phyloP scores from a whole-genome alignment of 2,329 filamentous ascomycete genomes.

The Hypocreales sp. region DNA sequence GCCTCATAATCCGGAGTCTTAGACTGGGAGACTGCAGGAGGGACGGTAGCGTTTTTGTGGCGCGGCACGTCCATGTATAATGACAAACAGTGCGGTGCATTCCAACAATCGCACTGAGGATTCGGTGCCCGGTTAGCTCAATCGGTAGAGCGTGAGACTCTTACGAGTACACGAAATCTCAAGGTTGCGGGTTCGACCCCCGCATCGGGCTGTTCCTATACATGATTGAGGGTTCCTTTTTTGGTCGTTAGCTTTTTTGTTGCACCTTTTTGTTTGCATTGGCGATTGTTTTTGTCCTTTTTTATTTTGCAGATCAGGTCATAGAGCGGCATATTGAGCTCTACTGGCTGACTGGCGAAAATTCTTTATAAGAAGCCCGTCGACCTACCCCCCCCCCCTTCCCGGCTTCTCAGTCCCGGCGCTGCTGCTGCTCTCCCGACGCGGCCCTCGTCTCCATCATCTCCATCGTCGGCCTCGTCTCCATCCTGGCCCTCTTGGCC shows the following conservation, averaged over 20 bases:
- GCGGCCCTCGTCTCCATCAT: too few relatives aligned
- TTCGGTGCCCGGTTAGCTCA: conserved; percentile 22
- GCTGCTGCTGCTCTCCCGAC: background rate
- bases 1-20: too few relatives aligned
- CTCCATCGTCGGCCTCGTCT: too few relatives aligned
- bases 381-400: too few relatives aligned
- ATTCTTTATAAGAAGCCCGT: background rate
- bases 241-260: conserved; percentile 1
- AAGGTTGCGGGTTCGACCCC: conserved; percentile 39
- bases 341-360: background rate
- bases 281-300: background rate
- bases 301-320: background rate
- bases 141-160: conserved; percentile 56
- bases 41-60: too few relatives aligned
- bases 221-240: too few relatives aligned
- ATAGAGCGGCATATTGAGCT: too few relatives aligned
- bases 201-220: conserved; percentile 24
- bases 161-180: conserved; percentile 24
- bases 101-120: conserved; percentile 2
- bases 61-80: too few relatives aligned
- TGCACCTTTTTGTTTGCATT: background rate
- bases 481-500: conserved; percentile 14
- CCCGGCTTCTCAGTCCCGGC: background rate
- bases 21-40: too few relatives aligned
- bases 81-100: too few relatives aligned